Conservation (phyloP, 495 filamentous ascomycete species). For the Xylaria palmicola region DNA sequence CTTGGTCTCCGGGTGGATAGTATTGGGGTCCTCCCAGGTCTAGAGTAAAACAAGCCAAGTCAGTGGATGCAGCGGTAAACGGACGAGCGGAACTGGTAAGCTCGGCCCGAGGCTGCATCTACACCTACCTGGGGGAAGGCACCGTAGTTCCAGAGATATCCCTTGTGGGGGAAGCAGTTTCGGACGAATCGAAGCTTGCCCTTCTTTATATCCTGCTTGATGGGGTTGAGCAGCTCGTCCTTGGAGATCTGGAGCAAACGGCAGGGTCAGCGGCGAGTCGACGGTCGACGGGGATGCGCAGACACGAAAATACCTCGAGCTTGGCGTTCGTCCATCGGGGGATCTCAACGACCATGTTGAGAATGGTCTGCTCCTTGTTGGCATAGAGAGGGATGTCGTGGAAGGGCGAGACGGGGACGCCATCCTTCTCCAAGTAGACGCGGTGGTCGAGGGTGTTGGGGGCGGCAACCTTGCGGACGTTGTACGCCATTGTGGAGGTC, state of each 20-base stretch:
- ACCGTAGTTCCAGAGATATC: constrained; percentile 99
- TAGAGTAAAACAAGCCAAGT: constrained; percentile 31
- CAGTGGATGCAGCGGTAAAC: constrained; percentile 13
- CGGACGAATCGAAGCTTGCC: constrained; percentile 95
- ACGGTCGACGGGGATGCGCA: constrained; percentile 16
- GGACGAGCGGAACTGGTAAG: constrained; percentile 11
- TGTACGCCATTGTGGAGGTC: constrained; percentile 58
- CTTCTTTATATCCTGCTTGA: constrained; percentile 91
- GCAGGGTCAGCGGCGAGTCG: background rate
- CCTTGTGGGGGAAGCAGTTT: constrained; percentile 99
- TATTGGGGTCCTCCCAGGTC: constrained; percentile 99
- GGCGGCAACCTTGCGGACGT: constrained; percentile 79
- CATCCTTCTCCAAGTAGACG: constrained; percentile 97
- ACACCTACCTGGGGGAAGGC: constrained; percentile 88
- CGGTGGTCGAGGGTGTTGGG: constrained; percentile 95
- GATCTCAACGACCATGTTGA: constrained; percentile 99
- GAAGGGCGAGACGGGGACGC: constrained; percentile 88
- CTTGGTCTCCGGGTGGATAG: constrained; percentile 96
- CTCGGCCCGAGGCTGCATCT: constrained; percentile 3
- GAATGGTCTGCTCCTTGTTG: constrained; percentile 85
- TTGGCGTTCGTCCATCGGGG: constrained; percentile 99
- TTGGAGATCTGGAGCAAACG: constrained; percentile 75
- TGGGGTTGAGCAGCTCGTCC: constrained; percentile 94
- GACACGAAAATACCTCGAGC: constrained; percentile 69
- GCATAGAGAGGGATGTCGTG: constrained; percentile 98